phyloP scores from a whole-genome alignment of 148 eudicot species.

The Hydrangea macrophylla region DNA sequence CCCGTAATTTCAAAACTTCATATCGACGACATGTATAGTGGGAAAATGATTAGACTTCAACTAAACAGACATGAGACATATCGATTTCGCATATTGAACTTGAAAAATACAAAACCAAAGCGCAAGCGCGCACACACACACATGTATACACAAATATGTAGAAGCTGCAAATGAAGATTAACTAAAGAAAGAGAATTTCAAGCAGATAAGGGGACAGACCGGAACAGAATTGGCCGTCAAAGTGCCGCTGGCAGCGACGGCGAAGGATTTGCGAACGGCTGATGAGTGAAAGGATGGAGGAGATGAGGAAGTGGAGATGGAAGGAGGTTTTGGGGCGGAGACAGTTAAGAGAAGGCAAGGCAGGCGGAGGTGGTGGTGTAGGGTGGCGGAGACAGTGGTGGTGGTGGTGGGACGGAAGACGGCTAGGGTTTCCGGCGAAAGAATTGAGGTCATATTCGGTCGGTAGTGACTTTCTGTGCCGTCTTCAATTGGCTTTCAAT shows the following conservation, averaged over 20 bases:
- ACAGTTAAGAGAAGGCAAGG: constrained; percentile 23
- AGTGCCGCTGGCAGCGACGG: constrained; percentile 19
- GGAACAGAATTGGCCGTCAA: constrained; percentile 22
- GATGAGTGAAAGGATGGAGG: background rate
- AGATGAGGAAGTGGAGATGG: constrained; percentile 10
- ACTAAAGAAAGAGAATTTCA: background rate
- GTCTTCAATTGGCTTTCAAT: no score
- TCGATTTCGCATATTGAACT: no score
- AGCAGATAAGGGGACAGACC: constrained; percentile 14
- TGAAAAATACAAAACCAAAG: no score
- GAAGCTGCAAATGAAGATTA: background rate
- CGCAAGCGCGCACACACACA: no score
- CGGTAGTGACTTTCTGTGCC: no score
- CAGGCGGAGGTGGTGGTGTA: constrained; percentile 14
- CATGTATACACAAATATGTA: background rate
- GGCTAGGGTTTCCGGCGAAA: constrained; percentile 25
- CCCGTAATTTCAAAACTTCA: no score
- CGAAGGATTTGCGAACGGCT: constrained; percentile 19
- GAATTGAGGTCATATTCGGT: constrained; percentile 36
- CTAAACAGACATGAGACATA: no score
- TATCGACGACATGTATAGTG: no score
- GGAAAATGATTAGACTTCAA: no score
- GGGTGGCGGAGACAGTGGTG: constrained; percentile 14
- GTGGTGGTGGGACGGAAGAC: constrained; percentile 19
- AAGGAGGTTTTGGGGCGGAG: background rate